Evolutionary conservation across 371 early-diverging fungal species (phyloP), one percentile per base, ranked within the genome.

Genomic region (Mucor circinelloides): DNA sequence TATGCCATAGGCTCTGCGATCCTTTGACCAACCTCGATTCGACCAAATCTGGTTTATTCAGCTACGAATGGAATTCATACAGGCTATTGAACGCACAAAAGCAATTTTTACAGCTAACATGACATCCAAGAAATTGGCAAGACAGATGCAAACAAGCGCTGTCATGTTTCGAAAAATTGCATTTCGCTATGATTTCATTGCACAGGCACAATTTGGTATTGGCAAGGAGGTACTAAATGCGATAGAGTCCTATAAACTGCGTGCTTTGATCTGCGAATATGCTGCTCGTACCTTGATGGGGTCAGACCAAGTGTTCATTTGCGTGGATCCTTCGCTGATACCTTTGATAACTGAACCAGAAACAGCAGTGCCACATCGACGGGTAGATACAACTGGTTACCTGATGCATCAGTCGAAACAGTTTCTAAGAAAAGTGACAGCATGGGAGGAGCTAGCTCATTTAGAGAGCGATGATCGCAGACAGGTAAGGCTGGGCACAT

Each of bases 21-120:
- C 74, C 2, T 63, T 80, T 27, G 64, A 61, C 0, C 68, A 72
- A n/a, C 56, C 69, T 17, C 31, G 68, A 21, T 25, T 48, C 5
- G 64, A 70, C 5, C 78, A 76, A 54, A 57, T 32, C 6, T 74
- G 79, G 73, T 80, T 71, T 63, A 60, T 77, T 25, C 77, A 75
- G 23, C 48, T 80, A 12, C 71, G 83, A 6, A 76, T 78, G 74
- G 79, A 82, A 25, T 72, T 75, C 65, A 55, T 78, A 19, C 62
- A 58, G 30, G 52, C 63, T 0, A 64, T 78, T 15, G 67, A 76
- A 31, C 56, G 58, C 6, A 58, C 58, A 0, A 23, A 46, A 15
- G 5, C 32, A 6, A 48, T 71, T 34, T 6, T 71, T 21, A n/a
- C 34, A 25, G 48, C 64, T 1, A 32, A 67, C 36, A n/a, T 69